phyloP scores from a whole-genome alignment of 257 asterid genomes.

The Solanum habrochaites region DNA sequence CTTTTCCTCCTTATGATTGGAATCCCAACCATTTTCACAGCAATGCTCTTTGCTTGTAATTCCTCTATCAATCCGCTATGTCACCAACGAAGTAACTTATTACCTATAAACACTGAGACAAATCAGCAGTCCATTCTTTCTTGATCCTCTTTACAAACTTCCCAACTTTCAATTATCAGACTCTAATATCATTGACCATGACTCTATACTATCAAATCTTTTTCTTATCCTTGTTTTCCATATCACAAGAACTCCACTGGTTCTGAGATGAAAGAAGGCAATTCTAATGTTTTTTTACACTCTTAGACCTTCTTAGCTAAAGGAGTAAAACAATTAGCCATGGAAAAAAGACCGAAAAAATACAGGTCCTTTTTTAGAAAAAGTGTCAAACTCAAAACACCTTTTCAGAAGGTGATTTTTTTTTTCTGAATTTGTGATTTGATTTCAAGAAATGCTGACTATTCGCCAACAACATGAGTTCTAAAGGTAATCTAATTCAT shows the following conservation, averaged over 20 bases:
- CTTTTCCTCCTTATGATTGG: constrained; percentile 36
- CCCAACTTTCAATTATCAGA: constrained; percentile 88
- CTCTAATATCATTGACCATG: constrained; percentile 96
- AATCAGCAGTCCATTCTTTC: constrained; percentile 78
- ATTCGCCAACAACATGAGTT: constrained; percentile 52
- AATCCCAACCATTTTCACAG: constrained; percentile 72
- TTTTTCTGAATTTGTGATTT: constrained; percentile 68
- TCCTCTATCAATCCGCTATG: constrained; percentile 76
- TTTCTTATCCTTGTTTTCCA: constrained; percentile 59
- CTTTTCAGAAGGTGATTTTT: constrained; percentile 13
- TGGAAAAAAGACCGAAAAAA: not conserved
- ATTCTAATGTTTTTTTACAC: constrained; percentile 16
- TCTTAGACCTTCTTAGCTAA: constrained; percentile 41
- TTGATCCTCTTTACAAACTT: constrained; percentile 44
- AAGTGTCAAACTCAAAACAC: constrained; percentile 14
- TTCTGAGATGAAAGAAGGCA: constrained; percentile 42
- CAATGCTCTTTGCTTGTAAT: constrained; percentile 65
- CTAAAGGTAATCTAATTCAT: constrained; percentile 16
- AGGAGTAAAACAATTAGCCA: constrained; percentile 73
- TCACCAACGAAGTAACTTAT: constrained; percentile 76
- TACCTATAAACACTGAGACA: constrained; percentile 72
- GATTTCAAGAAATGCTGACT: constrained; percentile 79
- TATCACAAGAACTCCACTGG: constrained; percentile 21
- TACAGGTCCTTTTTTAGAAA: not conserved
- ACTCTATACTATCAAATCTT: constrained; percentile 86